Evolutionary conservation across 2,329 filamentous ascomycete species (phyloP), one percentile per base, ranked within the genome.

Genomic region (Monilinia fructigena): DNA sequence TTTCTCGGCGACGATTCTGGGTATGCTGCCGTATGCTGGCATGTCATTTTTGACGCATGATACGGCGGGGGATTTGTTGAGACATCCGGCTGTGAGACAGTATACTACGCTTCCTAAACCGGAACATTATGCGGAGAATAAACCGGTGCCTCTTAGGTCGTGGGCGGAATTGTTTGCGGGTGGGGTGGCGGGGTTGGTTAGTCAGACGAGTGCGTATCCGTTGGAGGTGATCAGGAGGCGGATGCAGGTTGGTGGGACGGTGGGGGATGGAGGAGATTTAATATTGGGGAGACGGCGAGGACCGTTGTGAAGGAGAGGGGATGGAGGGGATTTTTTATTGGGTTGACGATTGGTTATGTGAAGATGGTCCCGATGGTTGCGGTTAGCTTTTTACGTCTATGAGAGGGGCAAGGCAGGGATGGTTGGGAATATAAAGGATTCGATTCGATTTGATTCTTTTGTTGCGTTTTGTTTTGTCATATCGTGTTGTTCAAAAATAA

Each of bases 11-110:
- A 98, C 95, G 0, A 79, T 99, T 6, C 82, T 96, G 68, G 95
- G 95, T 72, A 99, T 99, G 94, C 81, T 99, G 0, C 95, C 95
- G 0, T 99, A 99, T 75, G 95, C 95, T 1, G 95, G 95, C 73
- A 89, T 96, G 75, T 97, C 93, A 1, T 99, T 99, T 79, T 84
- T 99, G 52, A 96, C 92, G 0, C 95, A 99, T 79, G 95, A 99
- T 77, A 92, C 91, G 5, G 86, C 90, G 52, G 91, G 92, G 68
- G 95, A 99, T 77, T 75, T 95, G 56, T 84, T 99, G 72, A 91
- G 93, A 23, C 83, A 85, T 66, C 88, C 88, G 0, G 70, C 77
- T 0, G 74, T 97, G 8, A 87, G 89, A 5, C 76, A 83, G 55
- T 91, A 92, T 76, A 97, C 94, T 4, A 92, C 90, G 0, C 80